These are phyloP conservation scores for Apiospora malaysiana DNA, from an alignment of 2,329 filamentous ascomycete genomes.

Conservation along the genomic window DNA sequence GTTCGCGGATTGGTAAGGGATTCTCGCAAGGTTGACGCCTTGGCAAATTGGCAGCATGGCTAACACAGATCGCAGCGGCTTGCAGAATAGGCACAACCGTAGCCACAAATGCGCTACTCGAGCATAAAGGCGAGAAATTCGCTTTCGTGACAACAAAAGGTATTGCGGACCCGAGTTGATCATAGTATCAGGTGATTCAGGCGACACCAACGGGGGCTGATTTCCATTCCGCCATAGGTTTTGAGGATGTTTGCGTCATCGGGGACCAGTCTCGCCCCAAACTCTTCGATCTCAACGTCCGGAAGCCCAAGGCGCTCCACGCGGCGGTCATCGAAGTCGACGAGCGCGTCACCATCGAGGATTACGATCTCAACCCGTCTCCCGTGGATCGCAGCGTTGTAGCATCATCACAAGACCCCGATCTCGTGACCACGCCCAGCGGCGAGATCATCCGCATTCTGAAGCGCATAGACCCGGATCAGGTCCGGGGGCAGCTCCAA, in stretches of 20 bases:
- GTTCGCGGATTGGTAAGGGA: constrained; percentile 37
- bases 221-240: constrained; percentile 39
- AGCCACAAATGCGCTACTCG: constrained; percentile 76
- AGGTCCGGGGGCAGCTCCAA: constrained; percentile 63
- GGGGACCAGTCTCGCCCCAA: constrained; percentile 75
- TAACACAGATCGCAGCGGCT: constrained; percentile 56
- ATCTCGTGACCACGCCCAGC: constrained; percentile 65
- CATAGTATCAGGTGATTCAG: not conserved
- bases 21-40: not conserved
- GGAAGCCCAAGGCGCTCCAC: constrained; percentile 71
- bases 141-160: constrained; percentile 75
- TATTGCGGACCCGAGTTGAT: not conserved
- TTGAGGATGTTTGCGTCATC: constrained; percentile 75
- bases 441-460: constrained; percentile 73
- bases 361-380: constrained; percentile 70
- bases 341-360: constrained; percentile 74
- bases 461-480: constrained; percentile 59
- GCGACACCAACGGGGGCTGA: not conserved
- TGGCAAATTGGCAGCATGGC: not conserved
- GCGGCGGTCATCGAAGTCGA: constrained; percentile 72
- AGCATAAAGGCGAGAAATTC: constrained; percentile 73
- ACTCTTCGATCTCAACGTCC: constrained; percentile 73
- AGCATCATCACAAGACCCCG: constrained; percentile 40
- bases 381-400: constrained; percentile 52
- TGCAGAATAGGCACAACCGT: constrained; percentile 81